Base-by-base conservation (phyloP, 177 flowering plant species). In the Vitis hybrid region DNA sequence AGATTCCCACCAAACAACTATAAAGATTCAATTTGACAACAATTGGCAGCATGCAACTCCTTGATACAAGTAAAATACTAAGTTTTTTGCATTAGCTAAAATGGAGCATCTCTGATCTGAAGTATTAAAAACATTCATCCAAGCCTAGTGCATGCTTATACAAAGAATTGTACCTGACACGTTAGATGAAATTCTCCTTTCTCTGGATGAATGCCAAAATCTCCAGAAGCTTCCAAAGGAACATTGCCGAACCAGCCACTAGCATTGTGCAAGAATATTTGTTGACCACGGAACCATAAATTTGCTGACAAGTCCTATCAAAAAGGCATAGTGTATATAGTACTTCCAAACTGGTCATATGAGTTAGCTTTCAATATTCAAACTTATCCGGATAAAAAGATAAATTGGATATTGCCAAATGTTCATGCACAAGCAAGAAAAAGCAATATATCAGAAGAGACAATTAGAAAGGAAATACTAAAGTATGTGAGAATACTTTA, bases 201-300 rank as follows among this genome's bases (percentile, higher is more conserved):
- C 68, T 92, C 97, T 13, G 98, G 99, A 74, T 95, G 84, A 73
- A 95, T 86, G 60, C 97, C 99, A 78, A 95, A 93, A 79, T 91
- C 98, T 71, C 99, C 98, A 78, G 99, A 91, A 70, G 94, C 97
- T 82, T 95, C 99, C 68, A 95, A 76, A 74, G 99, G 98, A 79
- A 85, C 90, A 77, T 77, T 85, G 61, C 99, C 99, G 85, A 89
- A 95, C 93, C 89, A 91, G 63, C 99, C 99, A 83, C 86, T 89
- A 50, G 93, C 87, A 84, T 89, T 91, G 67, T 93, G 94, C 75
- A 95, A 74, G 74, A 93, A 91, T 78, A 91, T 81, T 29, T 94
- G 78, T 77, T 93, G 99, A 71, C 97, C 96, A 70, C 97, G 98
- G 64, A 95, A 93, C 68, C 89, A 85, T 80, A 95, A 83, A 78